Evolutionary conservation across 345 rosid genomes (phyloP).

Genomic region (Atalantia buxifolia): DNA sequence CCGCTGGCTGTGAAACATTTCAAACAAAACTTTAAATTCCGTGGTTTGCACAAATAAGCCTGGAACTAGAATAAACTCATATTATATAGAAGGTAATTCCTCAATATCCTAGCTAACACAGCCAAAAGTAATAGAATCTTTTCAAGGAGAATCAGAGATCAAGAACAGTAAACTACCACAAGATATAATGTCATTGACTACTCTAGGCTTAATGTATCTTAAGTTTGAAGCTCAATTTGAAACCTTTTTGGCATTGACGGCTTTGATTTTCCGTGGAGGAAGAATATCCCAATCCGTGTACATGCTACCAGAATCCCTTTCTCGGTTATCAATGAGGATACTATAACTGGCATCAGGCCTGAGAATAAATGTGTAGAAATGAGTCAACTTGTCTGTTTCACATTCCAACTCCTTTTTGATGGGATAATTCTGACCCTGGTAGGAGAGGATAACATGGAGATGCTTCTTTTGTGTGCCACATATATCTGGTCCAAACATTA

Average conservation of each 20-base stretch:
- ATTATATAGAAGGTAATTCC: not conserved
- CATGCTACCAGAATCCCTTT: conserved; percentile 55
- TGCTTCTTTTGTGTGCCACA: conserved; percentile 51
- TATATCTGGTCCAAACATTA: conserved; percentile 57
- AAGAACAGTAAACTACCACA: not conserved
- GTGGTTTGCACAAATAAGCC: not conserved
- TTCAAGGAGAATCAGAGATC: not conserved
- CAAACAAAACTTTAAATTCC: not conserved
- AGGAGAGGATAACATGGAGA: conserved; percentile 45
- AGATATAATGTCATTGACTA: not conserved
- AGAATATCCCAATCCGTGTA: conserved; percentile 55
- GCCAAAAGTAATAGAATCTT: not conserved
- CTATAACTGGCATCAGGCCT: conserved; percentile 49
- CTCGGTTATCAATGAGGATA: conserved; percentile 39
- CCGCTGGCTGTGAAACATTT: conserved; percentile 26
- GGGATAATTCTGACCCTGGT: conserved; percentile 52
- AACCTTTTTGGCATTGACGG: conserved; percentile 44
- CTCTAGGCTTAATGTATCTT: not conserved
- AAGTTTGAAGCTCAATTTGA: not conserved
- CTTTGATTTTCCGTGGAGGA: conserved; percentile 42
- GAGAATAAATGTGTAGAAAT: conserved; percentile 49
- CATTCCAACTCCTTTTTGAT: conserved; percentile 47
- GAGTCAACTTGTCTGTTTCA: conserved; percentile 49
- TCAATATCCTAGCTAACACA: not conserved
- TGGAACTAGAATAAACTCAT: not conserved